Evolutionary conservation across 1,284 basidiomycete species (phyloP), one percentile per base, ranked within the genome.

Genomic region (Trametes polyzona): DNA sequence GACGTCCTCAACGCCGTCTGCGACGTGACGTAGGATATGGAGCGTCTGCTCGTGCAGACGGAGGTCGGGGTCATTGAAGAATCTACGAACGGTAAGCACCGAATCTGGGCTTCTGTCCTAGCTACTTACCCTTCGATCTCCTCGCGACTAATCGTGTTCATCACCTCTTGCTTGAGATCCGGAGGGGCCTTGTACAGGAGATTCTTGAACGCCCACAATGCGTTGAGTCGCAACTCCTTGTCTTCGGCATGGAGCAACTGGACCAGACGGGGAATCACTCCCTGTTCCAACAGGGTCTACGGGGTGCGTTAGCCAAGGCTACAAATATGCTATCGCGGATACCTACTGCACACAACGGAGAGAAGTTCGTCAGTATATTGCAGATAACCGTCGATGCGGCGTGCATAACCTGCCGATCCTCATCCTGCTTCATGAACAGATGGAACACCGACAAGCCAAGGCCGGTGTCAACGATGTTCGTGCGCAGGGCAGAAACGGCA

Each of bases 331-430:
- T 8, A 17, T 9, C 17, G 23, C 7, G 9, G 26, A 5, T 49
- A 78, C 87, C 66, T 61, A 91, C 90, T 52, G 77, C 72, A 57
- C 86, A 79, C 63, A 96, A 71, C 5, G 95, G 94, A 14, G 92
- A 94, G 70, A 93, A 95, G 57, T 95, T 91, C 53, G 87, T 88
- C 3, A 96, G 82, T 27, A 96, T 78, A 69, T 96, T 97, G 69
- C 91, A 93, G 3, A 96, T 80, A 0, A 87, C 88, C 0, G 85
- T 81, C 0, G 92, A 75, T 0, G 92, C 91, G 0, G 90, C 90
- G 33, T 81, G 81, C 44, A 86, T 80, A 24, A 96, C 91, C 11
- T 88, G 76, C 42, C 80, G 74, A 64, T 93, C 90, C 59, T 92
- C 86, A 12, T 84, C 79, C 46, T 76, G 69, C 50, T 73, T 74